Evolutionary conservation across 345 rosid genomes (phyloP), one percentile per base, ranked within the genome.

Genomic region (Erucastrum elatum): DNA sequence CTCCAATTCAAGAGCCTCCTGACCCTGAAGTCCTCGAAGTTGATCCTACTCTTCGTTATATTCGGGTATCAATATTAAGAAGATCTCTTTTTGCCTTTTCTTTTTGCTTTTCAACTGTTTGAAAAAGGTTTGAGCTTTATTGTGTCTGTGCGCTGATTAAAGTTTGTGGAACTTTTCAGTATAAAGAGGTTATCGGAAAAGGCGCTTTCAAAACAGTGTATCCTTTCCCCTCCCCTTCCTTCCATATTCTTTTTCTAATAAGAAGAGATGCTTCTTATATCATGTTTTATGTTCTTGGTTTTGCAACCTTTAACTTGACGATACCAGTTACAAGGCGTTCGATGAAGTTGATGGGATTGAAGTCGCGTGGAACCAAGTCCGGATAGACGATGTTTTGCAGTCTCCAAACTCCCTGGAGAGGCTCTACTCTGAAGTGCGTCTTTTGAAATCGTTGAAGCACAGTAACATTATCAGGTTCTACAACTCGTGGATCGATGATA

Each of bases 341-440:
- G 98, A 94, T 84, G 94, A 92, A 84, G 90, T 87, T 72, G 86
- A 90, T 76, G 97, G 98, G 74, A 90, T 94, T 84, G 98, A 94
- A 81, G 98, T 94, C 21, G 98, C 98, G 21, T 94, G 98, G 98
- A 87, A 91, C 87, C 97, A 90, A 85, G 91, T 92, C 44, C 86
- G 78, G 76, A 87, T 94, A 65, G 98, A 94, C 77, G 98, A 90
- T 61, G 97, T 89, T 49, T 80, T 94, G 83, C 97, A 94, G 85
- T 89, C 97, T 55, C 92, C 96, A 0, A 90, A 89, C 61, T 95
- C 87, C 77, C 78, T 94, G 33, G 98, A 90, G 78, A 90, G 95
- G 87, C 87, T 94, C 64, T 90, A 94, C 64, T 89, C 97, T 30
- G 98, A 94, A 87, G 97, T 92, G 80, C 94, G 90, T 76, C 89